A percentile compares a stretch with the other conserved stretches of the same genome.
Evolutionary conservation across 306 rosid genomes (phyloP).

Genomic region (Cyclanthera cordifolia): DNA sequence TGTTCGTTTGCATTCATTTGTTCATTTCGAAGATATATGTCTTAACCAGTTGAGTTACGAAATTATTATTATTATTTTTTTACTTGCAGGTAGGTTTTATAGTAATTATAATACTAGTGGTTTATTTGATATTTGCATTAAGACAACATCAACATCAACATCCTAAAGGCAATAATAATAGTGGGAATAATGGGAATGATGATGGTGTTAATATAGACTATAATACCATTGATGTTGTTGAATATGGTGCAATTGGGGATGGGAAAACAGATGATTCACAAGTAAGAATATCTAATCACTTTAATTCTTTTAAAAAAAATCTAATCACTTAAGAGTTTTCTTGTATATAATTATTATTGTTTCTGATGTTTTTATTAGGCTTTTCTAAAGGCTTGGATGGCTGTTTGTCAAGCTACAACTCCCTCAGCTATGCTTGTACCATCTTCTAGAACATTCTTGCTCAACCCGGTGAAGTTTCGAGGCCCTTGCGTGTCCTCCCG

Average conservation of each 20-base stretch:
- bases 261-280: conserved; percentile 12
- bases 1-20: not conserved
- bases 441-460: not conserved
- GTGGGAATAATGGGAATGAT: no score
- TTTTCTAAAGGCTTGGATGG: conserved; percentile 8
- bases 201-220: not conserved
- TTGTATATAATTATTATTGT: not conserved
- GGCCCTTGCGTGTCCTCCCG: conserved; percentile 9
- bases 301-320: no score
- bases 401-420: not conserved
- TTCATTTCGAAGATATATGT: not conserved
- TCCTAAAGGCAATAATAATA: not conserved
- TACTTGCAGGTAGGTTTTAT: conserved; percentile 4
- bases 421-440: conserved; percentile 10
- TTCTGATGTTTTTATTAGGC: conserved; percentile 9
- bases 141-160: no score
- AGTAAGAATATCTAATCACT: conserved; percentile 9
- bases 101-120: not conserved
- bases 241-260: conserved; percentile 13
- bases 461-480: conserved; percentile 7
- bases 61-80: not conserved
- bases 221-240: not conserved
- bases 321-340: no score
- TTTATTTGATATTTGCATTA: not conserved
- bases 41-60: not conserved